Evolutionary conservation across 805 yeast genomes (phyloP), one percentile per base, ranked within the genome.

Genomic region (Candida qinlingensis): DNA sequence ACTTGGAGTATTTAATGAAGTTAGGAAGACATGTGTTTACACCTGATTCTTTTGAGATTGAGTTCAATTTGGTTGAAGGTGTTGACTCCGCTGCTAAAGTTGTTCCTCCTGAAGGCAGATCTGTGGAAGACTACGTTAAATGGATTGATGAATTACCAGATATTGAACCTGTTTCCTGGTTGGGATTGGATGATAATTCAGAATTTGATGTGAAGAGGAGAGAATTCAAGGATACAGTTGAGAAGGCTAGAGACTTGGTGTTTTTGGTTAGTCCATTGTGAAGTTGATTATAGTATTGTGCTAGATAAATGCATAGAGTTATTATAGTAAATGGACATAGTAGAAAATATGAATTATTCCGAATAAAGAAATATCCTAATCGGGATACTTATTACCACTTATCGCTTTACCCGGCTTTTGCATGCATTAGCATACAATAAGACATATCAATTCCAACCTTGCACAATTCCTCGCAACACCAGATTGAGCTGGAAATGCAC

Each of bases 71-170:
- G 52, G 57, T 76, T 25, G 62, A 59, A 3, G 63, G 68, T 33
- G 37, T 25, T 41, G 64, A 42, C 5, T 48, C 47, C 5, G 42
- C 57, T 1, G 9, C 48, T 2, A 41, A 36, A 4, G 52, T 54
- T 7, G 28, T n/a, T 1, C 61, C 73, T 7, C 90, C 91, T 0
- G 82, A 79, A 28, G 75, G 75, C 0, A 60, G 68, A 27, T 54
- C 60, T 0, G 36, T 56, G 1, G 67, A 60, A 1, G 70, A 60
- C 9, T 74, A 73, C 52, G 37, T 45, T 2, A 49, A 54, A 3
- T 86, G 91, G 90, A 71, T 83, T 25, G 53, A 62, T 0, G 39
- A 54, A 0, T 64, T 85, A 39, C 90, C 90, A 0, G 75, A 70
- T n/a, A 51, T 65, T 5, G 72, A 74, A 40, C 78, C 83, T 2